These are phyloP conservation scores for Garcia nutans DNA, from an alignment of 345 rosid species.

Conservation along the genomic window DNA sequence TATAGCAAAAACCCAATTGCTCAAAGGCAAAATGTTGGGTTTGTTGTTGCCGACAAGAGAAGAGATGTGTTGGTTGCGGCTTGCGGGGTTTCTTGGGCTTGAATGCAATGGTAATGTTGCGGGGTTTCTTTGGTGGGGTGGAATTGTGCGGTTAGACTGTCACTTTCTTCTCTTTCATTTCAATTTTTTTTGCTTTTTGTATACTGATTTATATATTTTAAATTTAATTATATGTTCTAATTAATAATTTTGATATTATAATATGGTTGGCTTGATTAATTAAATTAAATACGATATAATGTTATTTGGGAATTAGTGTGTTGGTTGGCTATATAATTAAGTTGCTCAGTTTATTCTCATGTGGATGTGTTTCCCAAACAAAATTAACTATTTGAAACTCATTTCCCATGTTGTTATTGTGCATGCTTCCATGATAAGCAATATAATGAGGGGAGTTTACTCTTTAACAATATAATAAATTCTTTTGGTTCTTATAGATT, in stretches of 20 bases:
- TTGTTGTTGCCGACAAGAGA: constrained; percentile 26
- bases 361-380: too few relatives aligned
- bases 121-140: constrained; percentile 22
- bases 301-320: too few relatives aligned
- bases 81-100: constrained; percentile 30
- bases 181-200: too few relatives aligned
- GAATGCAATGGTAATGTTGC: constrained; percentile 21
- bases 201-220: not conserved
- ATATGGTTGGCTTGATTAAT: not conserved
- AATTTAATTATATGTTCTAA: not conserved
- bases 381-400: too few relatives aligned
- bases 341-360: too few relatives aligned
- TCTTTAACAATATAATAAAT: too few relatives aligned
- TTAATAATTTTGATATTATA: too few relatives aligned
- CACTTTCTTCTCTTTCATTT: constrained; percentile 15
- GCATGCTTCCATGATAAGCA: too few relatives aligned
- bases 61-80: not conserved
- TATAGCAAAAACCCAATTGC: not conserved
- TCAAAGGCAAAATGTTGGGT: not conserved
- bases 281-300: not conserved
- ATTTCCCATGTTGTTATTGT: too few relatives aligned
- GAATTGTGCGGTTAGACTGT: constrained; percentile 5
- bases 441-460: too few relatives aligned
- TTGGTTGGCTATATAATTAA: too few relatives aligned
- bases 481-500: too few relatives aligned